phyloP scores from a whole-genome alignment of 1,139 yeast species.

The Blastobotrys ciferrii region DNA sequence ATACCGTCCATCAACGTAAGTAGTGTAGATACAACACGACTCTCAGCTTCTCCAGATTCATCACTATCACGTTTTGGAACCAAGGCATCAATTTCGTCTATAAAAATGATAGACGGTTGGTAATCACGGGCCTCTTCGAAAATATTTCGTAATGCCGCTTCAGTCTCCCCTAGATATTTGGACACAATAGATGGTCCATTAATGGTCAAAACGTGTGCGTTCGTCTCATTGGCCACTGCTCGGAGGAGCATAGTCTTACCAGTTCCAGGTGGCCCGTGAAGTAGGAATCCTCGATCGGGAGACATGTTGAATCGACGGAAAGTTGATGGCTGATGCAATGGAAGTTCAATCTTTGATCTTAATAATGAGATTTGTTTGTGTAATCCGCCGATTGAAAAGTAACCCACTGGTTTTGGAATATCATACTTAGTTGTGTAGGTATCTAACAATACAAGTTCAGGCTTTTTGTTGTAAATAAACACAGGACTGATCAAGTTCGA shows the following conservation, averaged over 20 bases:
- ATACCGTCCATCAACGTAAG: conserved; percentile 88
- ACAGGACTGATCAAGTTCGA: conserved; percentile 46
- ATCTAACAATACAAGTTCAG: conserved; percentile 4
- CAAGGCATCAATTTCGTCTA: conserved; percentile 90
- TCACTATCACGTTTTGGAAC: conserved; percentile 73
- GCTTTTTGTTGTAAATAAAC: conserved; percentile 41
- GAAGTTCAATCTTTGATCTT: conserved; percentile 71
- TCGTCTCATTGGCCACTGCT: conserved; percentile 68
- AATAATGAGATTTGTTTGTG: conserved; percentile 58
- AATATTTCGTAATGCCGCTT: conserved; percentile 72
- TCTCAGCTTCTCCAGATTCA: conserved; percentile 85
- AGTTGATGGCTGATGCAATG: conserved; percentile 71
- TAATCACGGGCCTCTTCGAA: conserved; percentile 79
- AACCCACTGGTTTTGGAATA: conserved; percentile 45
- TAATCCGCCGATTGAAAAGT: conserved; percentile 75
- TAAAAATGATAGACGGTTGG: conserved; percentile 82
- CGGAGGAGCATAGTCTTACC: conserved; percentile 90
- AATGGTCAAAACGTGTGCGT: conserved; percentile 78
- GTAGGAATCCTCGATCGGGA: conserved; percentile 76
- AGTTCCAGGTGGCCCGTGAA: conserved; percentile 97
- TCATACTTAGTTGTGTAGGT: conserved; percentile 21
- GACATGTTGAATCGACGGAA: conserved; percentile 89
- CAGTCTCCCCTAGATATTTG: conserved; percentile 92
- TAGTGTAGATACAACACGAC: conserved; percentile 84
- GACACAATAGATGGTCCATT: conserved; percentile 93